Conservation (phyloP, 305 asterid genomes). For the Petunia hybrid region DNA sequence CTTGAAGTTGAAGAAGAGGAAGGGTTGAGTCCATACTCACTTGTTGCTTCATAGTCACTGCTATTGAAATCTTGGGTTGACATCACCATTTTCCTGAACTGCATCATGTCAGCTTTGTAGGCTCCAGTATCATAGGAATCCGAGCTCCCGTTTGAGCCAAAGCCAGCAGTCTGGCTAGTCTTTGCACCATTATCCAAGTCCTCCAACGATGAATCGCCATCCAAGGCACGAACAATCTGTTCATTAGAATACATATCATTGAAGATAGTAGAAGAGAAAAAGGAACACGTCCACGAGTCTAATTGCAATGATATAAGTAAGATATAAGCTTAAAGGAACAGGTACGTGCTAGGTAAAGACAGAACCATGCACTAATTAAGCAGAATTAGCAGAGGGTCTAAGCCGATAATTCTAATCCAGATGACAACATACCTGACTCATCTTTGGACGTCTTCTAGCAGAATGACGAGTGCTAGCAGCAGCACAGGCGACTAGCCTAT, state of each 20-base stretch:
- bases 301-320: background rate
- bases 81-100: slow-evolving; percentile 39
- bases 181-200: slow-evolving; percentile 52
- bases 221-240: slow-evolving; percentile 67
- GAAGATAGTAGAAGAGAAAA: background rate
- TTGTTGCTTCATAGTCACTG: slow-evolving; percentile 38
- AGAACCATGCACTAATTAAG: background rate
- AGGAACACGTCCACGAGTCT: slow-evolving; percentile 8
- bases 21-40: slow-evolving; percentile 36
- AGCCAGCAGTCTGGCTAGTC: slow-evolving; percentile 29
- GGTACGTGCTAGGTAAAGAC: background rate
- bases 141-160: background rate
- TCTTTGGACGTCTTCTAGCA: slow-evolving; percentile 74
- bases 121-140: slow-evolving; percentile 56
- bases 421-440: slow-evolving; percentile 64
- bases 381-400: background rate
- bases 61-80: slow-evolving; percentile 31
- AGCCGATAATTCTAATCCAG: background rate
- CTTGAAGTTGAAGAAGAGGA: slow-evolving; percentile 33
- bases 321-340: background rate
- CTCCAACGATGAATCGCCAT: slow-evolving; percentile 69
- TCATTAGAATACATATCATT: slow-evolving; percentile 22
- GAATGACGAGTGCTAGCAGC: slow-evolving; percentile 72
- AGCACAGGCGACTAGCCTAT: slow-evolving; percentile 65
- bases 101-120: slow-evolving; percentile 53